Evolutionary conservation across 306 rosid genomes (phyloP), one percentile per base, ranked within the genome.

Genomic region (Arachis hypogaea): DNA sequence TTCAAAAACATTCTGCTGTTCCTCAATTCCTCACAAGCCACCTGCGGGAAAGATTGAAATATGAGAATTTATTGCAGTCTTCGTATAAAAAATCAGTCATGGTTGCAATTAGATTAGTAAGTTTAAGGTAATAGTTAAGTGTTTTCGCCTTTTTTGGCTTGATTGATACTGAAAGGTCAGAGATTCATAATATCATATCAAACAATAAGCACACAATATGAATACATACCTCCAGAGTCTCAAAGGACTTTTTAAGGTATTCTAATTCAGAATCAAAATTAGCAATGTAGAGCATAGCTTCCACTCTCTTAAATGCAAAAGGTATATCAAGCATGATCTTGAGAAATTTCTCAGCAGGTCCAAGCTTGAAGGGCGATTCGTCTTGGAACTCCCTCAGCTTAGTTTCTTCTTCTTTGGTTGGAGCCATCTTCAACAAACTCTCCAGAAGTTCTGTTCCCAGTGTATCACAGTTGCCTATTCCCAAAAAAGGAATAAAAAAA

Each of bases 281-380:
- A 72, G 91, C 87, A 75, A 93, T 84, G 78, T 93, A 93, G 45
- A 93, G 96, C 98, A 93, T 85, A 9, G 97, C 96, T 49, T 91
- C 97, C 68, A 91, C 89, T 82, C 98, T 91, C 72, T 85, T 86
- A 75, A 91, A 93, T 43, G 97, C 96, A 68, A 91, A 91, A 30
- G 98, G 97, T 67, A 93, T 81, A 81, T 91, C 96, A 64, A 91
- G 91, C 76, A 91, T 77, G 16, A 86, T 89, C 83, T 89, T 91
- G 11, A 93, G 96, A 78, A 93, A 93, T 71, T 93, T 93, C 90
- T 91, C 98, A 28, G 98, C 98, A 4, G 91, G 89, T 18, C 94
- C 98, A 11, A 93, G 96, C 83, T 91, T 93, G 62, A 76, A 85
- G 5, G 96, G 97, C 0, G 94, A 82, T 75, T 88, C 96, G 30